Evolutionary conservation across 2,329 filamentous ascomycete genomes (phyloP).

Genomic region (Proliferodiscus dingleyae): DNA sequence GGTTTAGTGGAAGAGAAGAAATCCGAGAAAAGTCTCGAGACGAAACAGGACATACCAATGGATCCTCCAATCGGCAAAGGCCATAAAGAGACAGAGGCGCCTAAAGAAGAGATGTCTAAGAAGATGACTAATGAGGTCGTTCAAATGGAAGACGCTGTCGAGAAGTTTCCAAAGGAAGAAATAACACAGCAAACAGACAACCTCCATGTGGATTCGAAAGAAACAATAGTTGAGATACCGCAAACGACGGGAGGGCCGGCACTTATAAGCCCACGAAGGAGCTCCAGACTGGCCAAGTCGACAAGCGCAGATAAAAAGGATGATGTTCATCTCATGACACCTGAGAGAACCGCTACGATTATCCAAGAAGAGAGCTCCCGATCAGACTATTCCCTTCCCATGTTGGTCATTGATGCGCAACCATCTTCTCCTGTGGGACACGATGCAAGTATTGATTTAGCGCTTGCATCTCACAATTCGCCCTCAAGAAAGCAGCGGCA

Average conservation of each 20-base stretch:
- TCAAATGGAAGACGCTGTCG: neutral
- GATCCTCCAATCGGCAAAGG: too few relatives aligned
- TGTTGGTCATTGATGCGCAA: slow-evolving; percentile 19
- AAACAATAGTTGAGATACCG: slow-evolving; percentile 2
- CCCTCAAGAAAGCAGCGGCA: slow-evolving; percentile 19
- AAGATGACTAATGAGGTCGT: too few relatives aligned
- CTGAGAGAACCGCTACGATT: slow-evolving; percentile 1
- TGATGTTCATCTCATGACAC: slow-evolving; percentile 8
- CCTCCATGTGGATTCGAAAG: neutral
- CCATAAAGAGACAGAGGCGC: too few relatives aligned
- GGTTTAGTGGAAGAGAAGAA: too few relatives aligned
- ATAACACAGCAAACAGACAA: neutral
- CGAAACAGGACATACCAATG: too few relatives aligned
- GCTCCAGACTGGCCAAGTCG: slow-evolving; percentile 14
- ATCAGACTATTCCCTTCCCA: slow-evolving; percentile 16
- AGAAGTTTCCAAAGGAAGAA: neutral
- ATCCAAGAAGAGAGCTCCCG: slow-evolving; percentile 4
- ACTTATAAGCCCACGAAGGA: slow-evolving; percentile 14
- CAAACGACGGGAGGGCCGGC: neutral
- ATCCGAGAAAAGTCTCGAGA: neutral
- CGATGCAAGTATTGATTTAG: slow-evolving; percentile 30
- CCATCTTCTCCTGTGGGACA: slow-evolving; percentile 20
- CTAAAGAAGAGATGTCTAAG: too few relatives aligned
- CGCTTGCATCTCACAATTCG: slow-evolving; percentile 24
- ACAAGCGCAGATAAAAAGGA: slow-evolving; percentile 11